These are phyloP conservation scores for Cyberlindnera nakhonratchasimensis DNA, from an alignment of 805 yeast genomes.

Conservation along the genomic window DNA sequence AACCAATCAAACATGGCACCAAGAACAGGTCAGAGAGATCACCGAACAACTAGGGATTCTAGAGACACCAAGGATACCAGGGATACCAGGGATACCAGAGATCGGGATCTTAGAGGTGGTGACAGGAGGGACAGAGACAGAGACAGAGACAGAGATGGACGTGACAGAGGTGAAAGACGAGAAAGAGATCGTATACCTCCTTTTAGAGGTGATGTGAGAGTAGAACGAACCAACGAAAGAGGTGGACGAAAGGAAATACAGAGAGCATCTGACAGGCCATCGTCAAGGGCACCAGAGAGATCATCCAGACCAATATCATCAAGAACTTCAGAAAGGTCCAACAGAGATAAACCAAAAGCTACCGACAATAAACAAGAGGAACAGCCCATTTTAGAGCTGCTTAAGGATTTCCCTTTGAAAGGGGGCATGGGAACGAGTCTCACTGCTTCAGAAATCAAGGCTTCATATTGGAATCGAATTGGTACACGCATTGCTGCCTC, in stretches of 20 bases:
- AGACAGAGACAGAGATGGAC: conserved; percentile 8
- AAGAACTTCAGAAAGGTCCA: not conserved
- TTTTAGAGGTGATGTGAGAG: conserved; percentile 1
- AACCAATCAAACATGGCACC: not conserved
- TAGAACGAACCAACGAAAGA: conserved; percentile 8
- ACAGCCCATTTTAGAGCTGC: not conserved
- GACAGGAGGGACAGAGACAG: conserved; percentile 11
- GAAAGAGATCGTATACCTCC: not conserved
- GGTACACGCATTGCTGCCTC: conserved; percentile 30
- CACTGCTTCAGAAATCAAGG: conserved; percentile 13
- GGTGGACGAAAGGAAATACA: conserved; percentile 2
- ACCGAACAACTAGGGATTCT: not conserved
- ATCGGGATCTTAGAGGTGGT: conserved; percentile 2
- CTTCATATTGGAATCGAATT: conserved; percentile 29
- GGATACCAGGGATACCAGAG: conserved; percentile 7
- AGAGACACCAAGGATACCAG: conserved; percentile 1
- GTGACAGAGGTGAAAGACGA: conserved; percentile 3
- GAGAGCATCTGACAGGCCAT: not conserved
- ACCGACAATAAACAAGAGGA: not conserved
- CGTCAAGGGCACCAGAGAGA: too few species aligned
- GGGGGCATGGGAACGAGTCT: not conserved
- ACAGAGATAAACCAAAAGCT: not conserved
- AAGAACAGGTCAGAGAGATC: not conserved
- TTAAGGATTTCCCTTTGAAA: not conserved
- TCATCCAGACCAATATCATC: not conserved